Percentiles rank a stretch among this genome's conserved stretches.
phyloP scores from a whole-genome alignment of 352 stramenopile genomes.

The Phytophthora cactorum region DNA sequence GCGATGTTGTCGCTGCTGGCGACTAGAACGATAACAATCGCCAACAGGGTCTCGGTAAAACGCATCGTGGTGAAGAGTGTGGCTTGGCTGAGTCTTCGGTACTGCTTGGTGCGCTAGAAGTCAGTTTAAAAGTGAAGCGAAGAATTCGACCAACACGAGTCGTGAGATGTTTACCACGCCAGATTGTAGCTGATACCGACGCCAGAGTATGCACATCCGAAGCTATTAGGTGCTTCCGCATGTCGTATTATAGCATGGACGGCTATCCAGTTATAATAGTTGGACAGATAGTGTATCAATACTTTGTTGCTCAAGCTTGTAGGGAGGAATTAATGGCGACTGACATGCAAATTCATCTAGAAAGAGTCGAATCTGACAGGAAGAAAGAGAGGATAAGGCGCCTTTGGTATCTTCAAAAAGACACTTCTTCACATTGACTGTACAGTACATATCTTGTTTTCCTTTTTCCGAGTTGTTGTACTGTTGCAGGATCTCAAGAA shows the following conservation, averaged over 20 bases:
- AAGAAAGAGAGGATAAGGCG: no score
- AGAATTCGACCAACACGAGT: not conserved
- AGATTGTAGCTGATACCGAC: no score
- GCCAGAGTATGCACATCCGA: not conserved
- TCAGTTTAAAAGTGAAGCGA: constrained; percentile 1
- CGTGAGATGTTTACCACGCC: not conserved
- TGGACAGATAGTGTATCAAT: no score
- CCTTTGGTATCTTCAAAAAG: no score
- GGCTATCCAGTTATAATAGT: not conserved
- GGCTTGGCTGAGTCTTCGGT: not conserved
- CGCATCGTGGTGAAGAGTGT: constrained; percentile 9
- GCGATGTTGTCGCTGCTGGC: constrained; percentile 4
- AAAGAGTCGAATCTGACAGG: no score
- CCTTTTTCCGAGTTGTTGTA: not conserved
- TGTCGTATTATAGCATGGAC: not conserved
- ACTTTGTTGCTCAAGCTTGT: no score
- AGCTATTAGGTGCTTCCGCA: not conserved
- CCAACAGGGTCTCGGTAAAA: constrained; percentile 6
- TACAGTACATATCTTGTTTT: no score
- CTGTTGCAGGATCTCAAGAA: not conserved
- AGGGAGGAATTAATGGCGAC: no score
- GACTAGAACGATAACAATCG: constrained; percentile 10
- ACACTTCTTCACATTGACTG: no score
- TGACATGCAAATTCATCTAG: no score
- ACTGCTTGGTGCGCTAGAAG: not conserved